Evolutionary conservation across 331 rosid genomes (phyloP), one percentile per base, ranked within the genome.

Genomic region (Cucumis variabilis): DNA sequence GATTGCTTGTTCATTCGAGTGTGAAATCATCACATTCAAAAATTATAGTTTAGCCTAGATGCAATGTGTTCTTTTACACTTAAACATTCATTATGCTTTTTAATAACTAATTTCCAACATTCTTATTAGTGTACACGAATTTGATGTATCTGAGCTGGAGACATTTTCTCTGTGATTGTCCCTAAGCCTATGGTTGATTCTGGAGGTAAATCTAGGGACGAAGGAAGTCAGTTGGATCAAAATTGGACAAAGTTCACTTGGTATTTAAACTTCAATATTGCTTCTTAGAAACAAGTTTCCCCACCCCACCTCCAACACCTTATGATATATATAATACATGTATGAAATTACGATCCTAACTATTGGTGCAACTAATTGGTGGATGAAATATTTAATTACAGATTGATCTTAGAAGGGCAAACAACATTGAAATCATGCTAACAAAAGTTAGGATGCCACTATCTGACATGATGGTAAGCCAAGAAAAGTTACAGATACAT

Each of bases 401-500:
- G n/a, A n/a, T n/a, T n/a, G n/a, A n/a, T n/a, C n/a, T n/a, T n/a
- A n/a, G n/a, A n/a, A n/a, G n/a, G n/a, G n/a, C 99, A 70, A 92
- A 97, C 87, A 97, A 97, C 90, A 96, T 98, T 85, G 99, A 97
- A 92, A 97, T 97, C 90, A 97, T 97, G 99, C 99, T 96, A 87
- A 96, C 99, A 62, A 96, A 97, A 96, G 99, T 97, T 91, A 96
- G 96, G 97, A 97, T 97, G 99, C 98, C 99, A 27, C 99, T 97
- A 86, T 90, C 99, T 88, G 99, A 97, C 90, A 96, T 97, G 98
- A 94, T 97, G 99, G 99, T 97, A 93, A 93, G 96, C 85, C 86
- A 48, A 27, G 33, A 51, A 78, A 48, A 48, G 44, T 87, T 62
- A 51, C 37, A 20, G 67, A 8, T 53, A 19, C 12, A n/a, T 13